Percentiles rank a stretch among this genome's conserved stretches.
phyloP scores from a whole-genome alignment of 768 basidiomycete species.

The Punctularia strigosozonata region DNA sequence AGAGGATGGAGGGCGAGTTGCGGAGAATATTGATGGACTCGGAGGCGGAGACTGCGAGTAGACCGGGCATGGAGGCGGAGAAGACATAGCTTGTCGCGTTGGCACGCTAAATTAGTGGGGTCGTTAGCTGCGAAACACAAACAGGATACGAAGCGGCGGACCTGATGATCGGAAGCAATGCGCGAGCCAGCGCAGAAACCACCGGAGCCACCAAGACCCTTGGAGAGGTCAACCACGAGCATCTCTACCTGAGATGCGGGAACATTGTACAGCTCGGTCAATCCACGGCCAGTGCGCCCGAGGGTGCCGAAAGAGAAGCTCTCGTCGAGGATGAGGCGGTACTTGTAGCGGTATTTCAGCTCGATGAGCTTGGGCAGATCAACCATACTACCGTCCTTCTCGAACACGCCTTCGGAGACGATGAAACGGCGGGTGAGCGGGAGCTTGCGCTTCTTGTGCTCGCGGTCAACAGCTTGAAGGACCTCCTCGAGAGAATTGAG shows the following conservation, averaged over 20 bases:
- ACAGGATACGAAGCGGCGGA: conserved; percentile 14
- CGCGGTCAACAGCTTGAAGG: conserved; percentile 74
- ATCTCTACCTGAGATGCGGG: conserved; percentile 88
- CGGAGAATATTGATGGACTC: conserved; percentile 76
- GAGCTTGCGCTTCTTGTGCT: conserved; percentile 69
- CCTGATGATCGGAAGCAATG: conserved; percentile 82
- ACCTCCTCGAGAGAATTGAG: conserved; percentile 84
- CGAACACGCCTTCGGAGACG: conserved; percentile 94
- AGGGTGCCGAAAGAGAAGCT: conserved; percentile 88
- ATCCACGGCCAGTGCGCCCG: conserved; percentile 85
- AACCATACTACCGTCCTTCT: conserved; percentile 85
- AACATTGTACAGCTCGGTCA: conserved; percentile 91
- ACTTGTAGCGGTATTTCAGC: conserved; percentile 92
- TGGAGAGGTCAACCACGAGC: conserved; percentile 85
- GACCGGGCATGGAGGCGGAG: conserved; percentile 87
- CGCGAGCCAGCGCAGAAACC: conserved; percentile 92
- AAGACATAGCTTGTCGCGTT: conserved; percentile 94
- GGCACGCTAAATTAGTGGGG: conserved; percentile 51
- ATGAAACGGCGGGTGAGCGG: conserved; percentile 89
- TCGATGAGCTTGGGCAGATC: conserved; percentile 91
- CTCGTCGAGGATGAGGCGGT: conserved; percentile 90
- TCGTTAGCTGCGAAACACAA: neutral
- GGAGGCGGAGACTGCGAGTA: conserved; percentile 80
- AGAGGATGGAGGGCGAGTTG: conserved; percentile 64
- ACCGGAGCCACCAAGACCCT: conserved; percentile 69